Percentiles rank a stretch among this genome's conserved stretches.
phyloP scores from a whole-genome alignment of 441 rosid genomes.

The Melastoma candidum region DNA sequence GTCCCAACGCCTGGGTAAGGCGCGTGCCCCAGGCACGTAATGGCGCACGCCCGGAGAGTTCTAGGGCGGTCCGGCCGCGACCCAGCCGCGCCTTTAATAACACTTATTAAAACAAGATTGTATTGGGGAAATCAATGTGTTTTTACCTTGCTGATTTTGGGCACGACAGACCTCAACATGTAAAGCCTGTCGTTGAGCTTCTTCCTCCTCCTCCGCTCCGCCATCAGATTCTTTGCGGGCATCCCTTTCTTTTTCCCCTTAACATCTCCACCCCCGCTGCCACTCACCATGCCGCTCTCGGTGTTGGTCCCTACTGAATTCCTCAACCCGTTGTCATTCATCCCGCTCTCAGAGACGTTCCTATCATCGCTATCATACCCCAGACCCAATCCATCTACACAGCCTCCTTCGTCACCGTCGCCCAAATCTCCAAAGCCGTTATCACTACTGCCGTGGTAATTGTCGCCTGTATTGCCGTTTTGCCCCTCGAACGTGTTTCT shows the following conservation, averaged over 20 bases:
- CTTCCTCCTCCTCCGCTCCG: constrained; percentile 65
- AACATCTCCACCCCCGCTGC: constrained; percentile 26
- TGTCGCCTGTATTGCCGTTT: constrained; percentile 19
- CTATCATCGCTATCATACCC: constrained; percentile 61
- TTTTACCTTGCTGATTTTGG: constrained; percentile 63
- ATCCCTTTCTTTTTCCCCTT: constrained; percentile 55
- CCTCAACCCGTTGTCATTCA: constrained; percentile 32
- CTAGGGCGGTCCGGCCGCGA: too few species aligned
- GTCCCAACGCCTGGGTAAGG: too few species aligned
- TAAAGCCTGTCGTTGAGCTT: constrained; percentile 68
- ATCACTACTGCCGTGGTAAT: constrained; percentile 3
- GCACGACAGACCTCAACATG: constrained; percentile 66
- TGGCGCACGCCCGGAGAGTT: too few species aligned
- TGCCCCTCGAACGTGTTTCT: too few species aligned
- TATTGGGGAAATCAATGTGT: too few species aligned
- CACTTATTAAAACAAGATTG: too few species aligned
- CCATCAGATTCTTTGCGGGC: constrained; percentile 70
- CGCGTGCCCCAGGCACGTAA: too few species aligned
- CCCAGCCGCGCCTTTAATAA: too few species aligned
- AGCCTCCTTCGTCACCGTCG: constrained; percentile 36
- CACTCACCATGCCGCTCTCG: constrained; percentile 10
- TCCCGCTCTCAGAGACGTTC: constrained; percentile 29
- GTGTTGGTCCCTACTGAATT: constrained; percentile 40
- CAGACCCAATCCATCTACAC: constrained; percentile 43
- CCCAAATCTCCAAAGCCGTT: constrained; percentile 19